phyloP scores from a whole-genome alignment of 2,329 filamentous ascomycete species.

The Alternaria sp. region DNA sequence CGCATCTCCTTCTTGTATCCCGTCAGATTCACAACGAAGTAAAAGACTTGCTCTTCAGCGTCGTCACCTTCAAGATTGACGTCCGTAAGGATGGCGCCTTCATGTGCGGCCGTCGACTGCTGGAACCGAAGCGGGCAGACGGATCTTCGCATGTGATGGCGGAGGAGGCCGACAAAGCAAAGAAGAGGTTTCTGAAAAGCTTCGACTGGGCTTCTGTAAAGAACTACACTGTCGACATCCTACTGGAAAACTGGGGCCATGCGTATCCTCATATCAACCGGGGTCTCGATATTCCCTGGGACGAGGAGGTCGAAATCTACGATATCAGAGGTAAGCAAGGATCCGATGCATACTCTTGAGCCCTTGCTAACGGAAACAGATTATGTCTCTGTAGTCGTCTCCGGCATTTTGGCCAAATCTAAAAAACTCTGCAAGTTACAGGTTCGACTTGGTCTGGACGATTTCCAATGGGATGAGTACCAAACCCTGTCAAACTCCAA shows the following conservation, averaged over 20 bases:
- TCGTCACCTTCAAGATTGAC: conserved; percentile 43
- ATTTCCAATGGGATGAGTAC: conserved; percentile 37
- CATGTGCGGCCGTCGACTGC: conserved; percentile 45
- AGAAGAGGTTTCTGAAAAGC: conserved; percentile 35
- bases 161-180: conserved; percentile 28
- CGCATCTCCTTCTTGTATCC: conserved; percentile 38
- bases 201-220: conserved; percentile 45
- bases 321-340: conserved; percentile 40
- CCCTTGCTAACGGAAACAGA: conserved; percentile 24
- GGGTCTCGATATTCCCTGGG: conserved; percentile 27
- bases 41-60: conserved; percentile 42
- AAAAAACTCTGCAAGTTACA: conserved; percentile 41
- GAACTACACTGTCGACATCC: conserved; percentile 47
- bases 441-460: conserved; percentile 39
- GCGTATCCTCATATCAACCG: not conserved
- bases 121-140: conserved; percentile 42
- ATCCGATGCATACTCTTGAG: not conserved
- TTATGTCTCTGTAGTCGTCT: conserved; percentile 43
- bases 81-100: conserved; percentile 44
- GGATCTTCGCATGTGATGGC: conserved; percentile 31
- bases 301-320: conserved; percentile 50
- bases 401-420: conserved; percentile 43
- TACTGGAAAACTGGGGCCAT: conserved; percentile 35
- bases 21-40: conserved; percentile 41
- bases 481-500: conserved; percentile 37